Evolutionary conservation across 2,329 filamentous ascomycete genomes (phyloP).

Genomic region (Botryotinia calthae): DNA sequence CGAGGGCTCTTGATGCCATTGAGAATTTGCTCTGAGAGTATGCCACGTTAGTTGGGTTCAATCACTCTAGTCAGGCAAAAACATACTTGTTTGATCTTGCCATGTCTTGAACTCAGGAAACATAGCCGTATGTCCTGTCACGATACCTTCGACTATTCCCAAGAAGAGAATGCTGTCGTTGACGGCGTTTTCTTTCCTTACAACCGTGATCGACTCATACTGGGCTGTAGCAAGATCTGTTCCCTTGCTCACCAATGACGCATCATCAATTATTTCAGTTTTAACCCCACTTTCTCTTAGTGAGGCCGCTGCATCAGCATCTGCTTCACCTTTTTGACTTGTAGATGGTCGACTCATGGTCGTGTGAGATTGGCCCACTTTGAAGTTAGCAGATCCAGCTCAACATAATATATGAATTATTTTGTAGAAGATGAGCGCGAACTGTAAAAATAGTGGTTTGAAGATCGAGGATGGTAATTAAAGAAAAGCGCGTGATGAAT

Average conservation of each 20-base stretch:
- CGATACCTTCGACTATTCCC: not conserved
- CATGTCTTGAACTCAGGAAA: not conserved
- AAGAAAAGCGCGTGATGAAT: too few relatives aligned
- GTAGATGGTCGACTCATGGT: too few relatives aligned
- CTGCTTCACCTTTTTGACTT: not conserved
- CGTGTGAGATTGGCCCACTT: too few relatives aligned
- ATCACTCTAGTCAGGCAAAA: not conserved
- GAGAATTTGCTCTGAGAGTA: not conserved
- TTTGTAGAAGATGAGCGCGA: too few relatives aligned
- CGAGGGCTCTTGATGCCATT: not conserved
- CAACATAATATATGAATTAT: too few relatives aligned
- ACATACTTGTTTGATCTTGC: not conserved
- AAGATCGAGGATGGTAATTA: too few relatives aligned
- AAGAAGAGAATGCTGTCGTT: not conserved
- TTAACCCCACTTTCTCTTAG: not conserved
- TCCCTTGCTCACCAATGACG: not conserved
- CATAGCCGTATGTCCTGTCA: not conserved
- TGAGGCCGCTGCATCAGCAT: not conserved
- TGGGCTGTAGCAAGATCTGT: not conserved
- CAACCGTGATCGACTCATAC: too few relatives aligned
- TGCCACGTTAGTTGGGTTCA: not conserved
- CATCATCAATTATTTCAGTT: not conserved
- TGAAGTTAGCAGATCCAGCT: too few relatives aligned
- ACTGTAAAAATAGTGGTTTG: too few relatives aligned
- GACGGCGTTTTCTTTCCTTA: not conserved